Base-by-base conservation (phyloP, 768 basidiomycete species). In the Mycena epipterygia region DNA sequence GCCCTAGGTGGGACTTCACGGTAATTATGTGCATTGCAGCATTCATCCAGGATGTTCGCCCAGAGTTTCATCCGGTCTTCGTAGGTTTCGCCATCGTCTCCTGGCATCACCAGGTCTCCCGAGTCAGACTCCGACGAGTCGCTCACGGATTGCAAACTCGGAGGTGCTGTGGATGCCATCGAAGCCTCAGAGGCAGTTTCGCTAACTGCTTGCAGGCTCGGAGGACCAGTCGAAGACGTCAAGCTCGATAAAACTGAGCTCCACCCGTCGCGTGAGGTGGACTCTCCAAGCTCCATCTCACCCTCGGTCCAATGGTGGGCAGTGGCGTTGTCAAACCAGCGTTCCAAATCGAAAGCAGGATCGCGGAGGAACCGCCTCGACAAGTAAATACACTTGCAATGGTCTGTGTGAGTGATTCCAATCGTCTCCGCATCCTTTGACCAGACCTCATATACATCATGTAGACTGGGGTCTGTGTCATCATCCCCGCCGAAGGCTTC, bases 361-460 rank as follows among this genome's bases (percentile, higher is more conserved):
- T 48, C 25, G 17, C 25, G 7, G 46, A 48, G 23, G 46, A 9
- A 27, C 6, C 6, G 7, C 16, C 23, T 48, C 46, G 46, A 23
- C 23, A 48, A 23, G 7, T 4, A 6, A 4, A 48, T 6, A 25
- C 5, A 8, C 46, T 25, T 48, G 8, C 23, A 6, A 7, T 23
- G 25, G 46, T 48, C 37, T 23, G 7, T 9, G 21, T 35, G 25
- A 27, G 39, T 17, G 42, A n/a, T 17, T 17, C 42, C 9, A 39
- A 39, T 14, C 42, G 6, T 12, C 5, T 44, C 42, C 8, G 8
- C 42, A 44, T 21, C 42, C 42, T 44, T 21, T 21, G 42, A 68
- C 67, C 67, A 68, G 5, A 61, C 37, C 17, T 30, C 51, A 11
- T 25, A 32, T 41, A 55, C 39, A 29, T 60, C 51, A 52, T 52